Percentiles rank a stretch among this genome's conserved stretches.
Conservation (phyloP, 2,329 filamentous ascomycete species). For the Setomelanomma holmii region DNA sequence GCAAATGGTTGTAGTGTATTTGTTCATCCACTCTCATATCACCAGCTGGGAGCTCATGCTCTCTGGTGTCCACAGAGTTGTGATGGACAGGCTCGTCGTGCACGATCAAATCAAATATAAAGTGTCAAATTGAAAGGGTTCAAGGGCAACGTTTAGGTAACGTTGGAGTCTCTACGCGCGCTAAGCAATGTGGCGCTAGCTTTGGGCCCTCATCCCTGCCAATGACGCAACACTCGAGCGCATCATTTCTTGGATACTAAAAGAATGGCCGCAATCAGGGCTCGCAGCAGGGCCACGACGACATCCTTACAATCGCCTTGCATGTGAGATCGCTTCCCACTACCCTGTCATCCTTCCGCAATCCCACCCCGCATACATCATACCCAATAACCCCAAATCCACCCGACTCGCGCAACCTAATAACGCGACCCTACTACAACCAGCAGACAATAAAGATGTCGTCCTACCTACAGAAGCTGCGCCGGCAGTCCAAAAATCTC, state of each 20-base stretch:
- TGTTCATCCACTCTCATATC: no score
- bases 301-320: constrained; percentile 28
- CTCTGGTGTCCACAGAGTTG: no score
- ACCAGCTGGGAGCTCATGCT: no score
- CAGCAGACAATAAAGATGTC: constrained; percentile 29
- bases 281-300: constrained; percentile 27
- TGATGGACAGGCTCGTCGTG: no score
- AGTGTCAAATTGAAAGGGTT: background rate
- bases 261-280: constrained; percentile 25
- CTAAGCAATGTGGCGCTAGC: constrained; percentile 15
- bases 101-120: background rate
- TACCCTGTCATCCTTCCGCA: background rate
- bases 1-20: no score
- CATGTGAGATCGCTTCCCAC: constrained; percentile 18
- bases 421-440: background rate
- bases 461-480: constrained; percentile 43
- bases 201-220: constrained; percentile 25
- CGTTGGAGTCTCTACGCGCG: background rate
- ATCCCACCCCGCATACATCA: background rate
- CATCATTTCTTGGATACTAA: constrained; percentile 8
- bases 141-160: no score
- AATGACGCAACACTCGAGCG: constrained; percentile 43
- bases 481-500: constrained; percentile 41
- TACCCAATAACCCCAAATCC: background rate
- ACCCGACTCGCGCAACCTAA: background rate